Percentiles rank a stretch among this genome's conserved stretches.
These are phyloP conservation scores for Aureobasidium sp. DNA, from an alignment of 2,329 filamentous ascomycete genomes.

Conservation along the genomic window DNA sequence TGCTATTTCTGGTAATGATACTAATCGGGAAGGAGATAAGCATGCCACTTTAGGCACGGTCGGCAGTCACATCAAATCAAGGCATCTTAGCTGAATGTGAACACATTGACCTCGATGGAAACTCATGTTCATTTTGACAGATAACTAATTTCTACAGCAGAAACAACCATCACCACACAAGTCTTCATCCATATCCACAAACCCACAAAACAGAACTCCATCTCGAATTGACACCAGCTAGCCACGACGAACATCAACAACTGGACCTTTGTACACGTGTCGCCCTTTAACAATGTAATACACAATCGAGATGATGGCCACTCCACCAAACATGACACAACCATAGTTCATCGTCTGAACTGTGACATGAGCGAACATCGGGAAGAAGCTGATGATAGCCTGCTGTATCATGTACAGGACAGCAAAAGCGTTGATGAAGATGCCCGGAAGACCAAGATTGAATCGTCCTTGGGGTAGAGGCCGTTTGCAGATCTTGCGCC, in stretches of 20 bases:
- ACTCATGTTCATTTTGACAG: too few relatives aligned
- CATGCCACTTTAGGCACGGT: not conserved
- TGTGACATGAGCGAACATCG: conserved; percentile 21
- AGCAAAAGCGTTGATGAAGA: conserved; percentile 23
- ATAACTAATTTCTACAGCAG: not conserved
- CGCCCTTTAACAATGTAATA: conserved; percentile 16
- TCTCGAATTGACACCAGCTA: not conserved
- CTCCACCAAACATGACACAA: conserved; percentile 19
- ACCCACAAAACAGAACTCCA: not conserved
- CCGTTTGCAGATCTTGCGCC: not conserved
- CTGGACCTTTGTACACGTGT: conserved; percentile 20
- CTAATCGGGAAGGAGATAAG: not conserved
- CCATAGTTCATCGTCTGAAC: conserved; percentile 20
- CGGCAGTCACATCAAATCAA: too few relatives aligned
- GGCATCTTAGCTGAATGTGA: too few relatives aligned
- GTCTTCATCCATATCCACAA: not conserved
- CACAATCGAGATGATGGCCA: conserved; percentile 17
- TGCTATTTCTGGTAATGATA: not conserved
- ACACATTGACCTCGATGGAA: too few relatives aligned
- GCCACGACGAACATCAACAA: conserved; percentile 7
- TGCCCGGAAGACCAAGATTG: conserved; percentile 21
- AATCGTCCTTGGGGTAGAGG: conserved; percentile 20
- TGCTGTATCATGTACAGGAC: conserved; percentile 23
- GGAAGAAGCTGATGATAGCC: conserved; percentile 9
- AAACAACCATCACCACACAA: not conserved